These are phyloP conservation scores for Fraxinus nigra DNA, from an alignment of 305 asterid genomes.

Conservation along the genomic window DNA sequence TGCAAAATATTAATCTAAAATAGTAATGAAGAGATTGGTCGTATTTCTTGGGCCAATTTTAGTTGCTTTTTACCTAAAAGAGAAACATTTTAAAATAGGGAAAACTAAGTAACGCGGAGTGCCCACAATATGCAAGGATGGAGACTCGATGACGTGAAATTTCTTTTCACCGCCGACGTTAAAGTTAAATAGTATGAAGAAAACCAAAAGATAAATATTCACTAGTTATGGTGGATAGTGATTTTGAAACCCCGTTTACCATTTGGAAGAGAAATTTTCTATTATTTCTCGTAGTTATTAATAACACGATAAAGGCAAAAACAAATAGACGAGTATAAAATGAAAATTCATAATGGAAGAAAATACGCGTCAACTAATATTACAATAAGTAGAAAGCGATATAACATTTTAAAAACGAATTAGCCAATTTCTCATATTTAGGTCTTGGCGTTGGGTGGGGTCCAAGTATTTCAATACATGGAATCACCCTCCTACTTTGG, in stretches of 20 bases:
- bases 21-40: not conserved
- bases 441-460: too few species aligned
- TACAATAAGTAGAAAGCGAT: not conserved
- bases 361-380: not conserved
- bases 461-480: too few species aligned
- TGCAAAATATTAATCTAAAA: not conserved
- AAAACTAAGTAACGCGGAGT: too few species aligned
- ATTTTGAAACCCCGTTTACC: not conserved
- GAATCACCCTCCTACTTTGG: too few species aligned
- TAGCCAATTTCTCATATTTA: too few species aligned
- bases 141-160: not conserved
- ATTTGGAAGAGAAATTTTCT: not conserved
- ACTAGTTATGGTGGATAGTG: too few species aligned
- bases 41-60: too few species aligned
- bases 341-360: not conserved
- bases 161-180: too few species aligned
- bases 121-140: not conserved
- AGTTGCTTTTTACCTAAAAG: too few species aligned
- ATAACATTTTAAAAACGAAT: too few species aligned
- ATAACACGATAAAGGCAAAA: not conserved
- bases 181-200: not conserved
- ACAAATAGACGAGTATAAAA: not conserved
- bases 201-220: not conserved
- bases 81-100: too few species aligned
- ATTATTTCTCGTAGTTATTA: not conserved